Percentiles rank a stretch among this genome's conserved stretches.
Conservation (phyloP, 768 basidiomycete genomes). For the Lanmaoa pseudosensibilis region DNA sequence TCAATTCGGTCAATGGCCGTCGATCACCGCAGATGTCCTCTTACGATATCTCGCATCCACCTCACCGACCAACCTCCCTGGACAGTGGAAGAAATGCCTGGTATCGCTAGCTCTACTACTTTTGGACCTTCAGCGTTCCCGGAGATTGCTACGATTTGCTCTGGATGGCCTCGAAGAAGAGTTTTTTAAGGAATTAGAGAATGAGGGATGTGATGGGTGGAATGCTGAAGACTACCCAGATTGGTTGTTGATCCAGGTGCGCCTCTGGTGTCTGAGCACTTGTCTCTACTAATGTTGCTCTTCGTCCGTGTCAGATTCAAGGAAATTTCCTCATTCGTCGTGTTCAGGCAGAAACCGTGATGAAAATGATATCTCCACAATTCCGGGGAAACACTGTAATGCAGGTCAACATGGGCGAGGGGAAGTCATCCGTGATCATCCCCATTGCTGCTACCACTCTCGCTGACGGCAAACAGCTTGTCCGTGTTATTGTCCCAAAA, state of each 20-base stretch:
- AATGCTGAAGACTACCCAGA: conserved; percentile 27
- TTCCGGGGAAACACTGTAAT: conserved; percentile 36
- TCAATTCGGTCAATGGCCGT: conserved; percentile 34
- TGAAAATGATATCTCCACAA: conserved; percentile 44
- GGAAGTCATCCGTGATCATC: conserved; percentile 46
- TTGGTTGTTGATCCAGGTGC: conserved; percentile 46
- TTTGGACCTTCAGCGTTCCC: conserved; percentile 10
- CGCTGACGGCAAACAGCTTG: conserved; percentile 42
- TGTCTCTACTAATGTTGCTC: background rate
- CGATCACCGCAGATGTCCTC: conserved; percentile 1
- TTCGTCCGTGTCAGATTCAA: conserved; percentile 36
- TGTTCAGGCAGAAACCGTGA: conserved; percentile 41
- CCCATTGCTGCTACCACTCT: conserved; percentile 42
- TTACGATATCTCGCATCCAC: background rate
- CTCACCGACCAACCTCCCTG: conserved; percentile 6
- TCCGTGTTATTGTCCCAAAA: conserved; percentile 47
- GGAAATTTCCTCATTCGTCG: conserved; percentile 3
- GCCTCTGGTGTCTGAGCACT: background rate
- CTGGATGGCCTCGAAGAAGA: conserved; percentile 26
- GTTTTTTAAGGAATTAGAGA: conserved; percentile 26
- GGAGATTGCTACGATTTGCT: conserved; percentile 16
- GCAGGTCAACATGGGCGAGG: conserved; percentile 59
- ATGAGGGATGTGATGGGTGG: conserved; percentile 16
- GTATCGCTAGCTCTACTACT: conserved; percentile 27
- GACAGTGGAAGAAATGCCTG: conserved; percentile 31